Conservation (phyloP, 2,329 filamentous ascomycete species). For the Cercospora zeina region DNA sequence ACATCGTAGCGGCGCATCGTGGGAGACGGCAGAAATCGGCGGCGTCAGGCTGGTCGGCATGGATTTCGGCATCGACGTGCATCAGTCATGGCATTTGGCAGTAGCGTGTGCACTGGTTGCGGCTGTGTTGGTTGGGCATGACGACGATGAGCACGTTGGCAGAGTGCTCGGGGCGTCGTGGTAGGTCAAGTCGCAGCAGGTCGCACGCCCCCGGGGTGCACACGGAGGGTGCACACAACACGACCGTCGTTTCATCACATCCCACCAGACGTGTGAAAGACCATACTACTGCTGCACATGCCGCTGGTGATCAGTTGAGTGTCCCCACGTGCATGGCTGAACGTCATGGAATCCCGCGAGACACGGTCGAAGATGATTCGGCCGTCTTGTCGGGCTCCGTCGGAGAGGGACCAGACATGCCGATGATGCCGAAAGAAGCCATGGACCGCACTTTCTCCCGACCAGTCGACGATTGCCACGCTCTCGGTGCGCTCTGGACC, state of each 20-base stretch:
- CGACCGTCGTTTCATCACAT: constrained; percentile 19
- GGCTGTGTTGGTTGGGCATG: not conserved
- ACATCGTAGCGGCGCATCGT: too few species aligned
- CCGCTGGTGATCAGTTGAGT: not conserved
- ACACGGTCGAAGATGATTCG: constrained; percentile 13
- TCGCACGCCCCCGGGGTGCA: too few species aligned
- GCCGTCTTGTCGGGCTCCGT: constrained; percentile 1
- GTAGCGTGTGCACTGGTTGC: too few species aligned
- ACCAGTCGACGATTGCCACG: constrained; percentile 13
- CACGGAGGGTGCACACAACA: constrained; percentile 6
- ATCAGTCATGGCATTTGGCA: too few species aligned
- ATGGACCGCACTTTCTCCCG: not conserved
- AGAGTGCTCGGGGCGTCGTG: not conserved
- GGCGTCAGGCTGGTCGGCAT: constrained; percentile 6
- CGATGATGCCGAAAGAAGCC: constrained; percentile 10
- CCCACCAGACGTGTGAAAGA: constrained; percentile 14
- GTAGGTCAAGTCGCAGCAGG: not conserved
- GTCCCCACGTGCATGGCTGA: constrained; percentile 15
- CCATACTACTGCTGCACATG: constrained; percentile 20
- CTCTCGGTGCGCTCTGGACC: not conserved
- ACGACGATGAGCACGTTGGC: not conserved
- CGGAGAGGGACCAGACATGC: constrained; percentile 4
- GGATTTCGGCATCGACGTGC: constrained; percentile 1
- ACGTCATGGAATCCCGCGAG: too few species aligned
- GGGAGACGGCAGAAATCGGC: too few species aligned